Evolutionary conservation across 768 basidiomycete genomes (phyloP).

Genomic region (Lactifluus hygrophoroides): DNA sequence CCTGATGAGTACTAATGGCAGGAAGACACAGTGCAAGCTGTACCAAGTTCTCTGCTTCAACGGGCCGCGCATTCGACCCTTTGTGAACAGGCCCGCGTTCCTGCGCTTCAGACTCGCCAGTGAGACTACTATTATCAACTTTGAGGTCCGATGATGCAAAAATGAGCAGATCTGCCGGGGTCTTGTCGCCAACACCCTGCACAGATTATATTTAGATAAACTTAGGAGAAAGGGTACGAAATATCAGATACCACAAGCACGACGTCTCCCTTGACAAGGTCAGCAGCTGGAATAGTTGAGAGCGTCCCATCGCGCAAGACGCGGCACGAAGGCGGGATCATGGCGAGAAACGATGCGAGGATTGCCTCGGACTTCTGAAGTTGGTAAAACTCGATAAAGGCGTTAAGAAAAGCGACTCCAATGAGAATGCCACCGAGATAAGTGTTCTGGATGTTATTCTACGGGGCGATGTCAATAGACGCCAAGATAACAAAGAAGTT

Average conservation of each 20-base stretch:
- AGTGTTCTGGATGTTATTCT: conserved; percentile 56
- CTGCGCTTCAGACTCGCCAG: conserved; percentile 64
- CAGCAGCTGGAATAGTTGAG: conserved; percentile 46
- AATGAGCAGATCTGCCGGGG: conserved; percentile 56
- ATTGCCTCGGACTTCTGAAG: conserved; percentile 69
- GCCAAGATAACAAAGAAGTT: not conserved
- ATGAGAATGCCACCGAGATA: conserved; percentile 67
- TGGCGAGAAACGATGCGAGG: conserved; percentile 60
- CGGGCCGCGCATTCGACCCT: conserved; percentile 41
- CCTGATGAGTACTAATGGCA: not conserved
- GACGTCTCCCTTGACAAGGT: conserved; percentile 58
- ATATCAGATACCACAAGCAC: conserved; percentile 43
- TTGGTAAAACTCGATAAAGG: conserved; percentile 61
- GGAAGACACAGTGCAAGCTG: conserved; percentile 7
- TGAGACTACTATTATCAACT: conserved; percentile 63
- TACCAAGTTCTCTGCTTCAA: conserved; percentile 61
- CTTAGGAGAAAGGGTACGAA: not conserved
- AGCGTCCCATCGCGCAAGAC: conserved; percentile 53
- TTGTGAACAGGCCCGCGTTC: conserved; percentile 42
- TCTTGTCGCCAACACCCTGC: conserved; percentile 62
- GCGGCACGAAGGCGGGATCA: conserved; percentile 63
- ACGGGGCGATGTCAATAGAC: conserved; percentile 8
- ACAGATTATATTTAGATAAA: not conserved
- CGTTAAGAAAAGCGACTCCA: conserved; percentile 58
- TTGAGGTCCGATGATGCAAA: conserved; percentile 56